Conservation (phyloP, 2,329 filamentous ascomycete genomes). For the Pseudogymnoascus sp. region DNA sequence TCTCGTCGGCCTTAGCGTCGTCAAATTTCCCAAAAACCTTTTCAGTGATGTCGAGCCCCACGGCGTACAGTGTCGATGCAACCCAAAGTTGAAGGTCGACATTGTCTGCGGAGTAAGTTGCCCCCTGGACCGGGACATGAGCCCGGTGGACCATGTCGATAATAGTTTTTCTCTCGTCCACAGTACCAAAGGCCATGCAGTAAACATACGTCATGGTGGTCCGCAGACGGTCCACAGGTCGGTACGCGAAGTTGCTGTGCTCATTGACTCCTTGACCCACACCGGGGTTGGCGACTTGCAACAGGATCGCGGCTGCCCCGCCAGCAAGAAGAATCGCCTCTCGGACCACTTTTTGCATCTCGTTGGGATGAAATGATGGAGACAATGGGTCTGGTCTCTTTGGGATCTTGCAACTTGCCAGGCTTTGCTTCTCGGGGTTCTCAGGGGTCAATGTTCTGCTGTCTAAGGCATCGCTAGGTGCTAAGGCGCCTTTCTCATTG, state of each 20-base stretch:
- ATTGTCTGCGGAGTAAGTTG: constrained; percentile 31
- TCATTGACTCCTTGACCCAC: constrained; percentile 31
- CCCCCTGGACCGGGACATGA: constrained; percentile 28
- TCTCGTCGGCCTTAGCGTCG: constrained; percentile 20
- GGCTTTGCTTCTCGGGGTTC: background rate
- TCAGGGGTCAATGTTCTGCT: background rate
- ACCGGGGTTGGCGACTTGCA: constrained; percentile 34
- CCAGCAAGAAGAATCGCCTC: constrained; percentile 32
- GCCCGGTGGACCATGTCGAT: constrained; percentile 32
- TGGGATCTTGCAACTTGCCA: background rate
- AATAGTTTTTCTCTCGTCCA: constrained; percentile 29
- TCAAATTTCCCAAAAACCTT: constrained; percentile 30
- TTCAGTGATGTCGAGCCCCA: constrained; percentile 31
- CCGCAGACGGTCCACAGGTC: constrained; percentile 31
- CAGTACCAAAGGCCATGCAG: constrained; percentile 31
- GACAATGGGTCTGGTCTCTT: background rate
- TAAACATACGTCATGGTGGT: constrained; percentile 35
- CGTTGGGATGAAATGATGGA: constrained; percentile 18
- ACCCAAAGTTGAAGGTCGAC: constrained; percentile 34
- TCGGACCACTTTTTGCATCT: constrained; percentile 29
- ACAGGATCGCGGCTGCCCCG: constrained; percentile 32
- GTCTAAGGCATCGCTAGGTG: background rate
- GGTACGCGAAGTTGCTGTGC: constrained; percentile 33
- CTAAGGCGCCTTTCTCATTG: constrained; percentile 1
- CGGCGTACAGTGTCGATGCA: constrained; percentile 33